These are phyloP conservation scores for Mycena galericulata DNA, from an alignment of 768 basidiomycete genomes.

Conservation along the genomic window DNA sequence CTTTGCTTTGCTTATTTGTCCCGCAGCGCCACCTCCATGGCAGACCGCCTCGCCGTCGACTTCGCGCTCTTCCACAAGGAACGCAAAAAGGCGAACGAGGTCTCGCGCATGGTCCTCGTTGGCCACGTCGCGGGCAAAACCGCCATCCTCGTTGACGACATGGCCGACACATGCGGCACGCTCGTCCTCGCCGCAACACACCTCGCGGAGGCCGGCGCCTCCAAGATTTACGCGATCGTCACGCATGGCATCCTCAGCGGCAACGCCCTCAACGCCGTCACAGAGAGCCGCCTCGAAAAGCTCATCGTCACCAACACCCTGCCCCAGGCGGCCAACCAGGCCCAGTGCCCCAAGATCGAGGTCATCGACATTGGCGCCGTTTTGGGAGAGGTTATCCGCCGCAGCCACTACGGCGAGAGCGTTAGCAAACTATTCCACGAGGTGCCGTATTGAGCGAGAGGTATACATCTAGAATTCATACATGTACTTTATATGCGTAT, in stretches of 20 bases:
- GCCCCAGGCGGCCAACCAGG: conserved; percentile 86
- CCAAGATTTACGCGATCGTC: conserved; percentile 90
- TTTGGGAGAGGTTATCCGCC: conserved; percentile 94
- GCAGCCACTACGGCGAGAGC: conserved; percentile 98
- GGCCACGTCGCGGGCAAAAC: conserved; percentile 93
- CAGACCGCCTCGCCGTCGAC: conserved; percentile 94
- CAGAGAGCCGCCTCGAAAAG: conserved; percentile 85
- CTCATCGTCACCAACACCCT: conserved; percentile 98
- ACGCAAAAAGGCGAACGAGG: conserved; percentile 95
- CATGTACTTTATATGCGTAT: neutral
- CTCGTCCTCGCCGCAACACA: conserved; percentile 92
- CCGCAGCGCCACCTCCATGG: conserved; percentile 93
- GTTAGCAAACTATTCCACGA: conserved; percentile 91
- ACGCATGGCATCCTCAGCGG: conserved; percentile 97
- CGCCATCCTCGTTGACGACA: conserved; percentile 97
- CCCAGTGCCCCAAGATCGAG: conserved; percentile 82
- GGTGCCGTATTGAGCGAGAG: conserved; percentile 92
- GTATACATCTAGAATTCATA: too few relatives aligned
- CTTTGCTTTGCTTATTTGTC: conserved; percentile 24
- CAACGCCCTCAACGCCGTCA: conserved; percentile 81
- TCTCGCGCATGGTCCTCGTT: conserved; percentile 95
- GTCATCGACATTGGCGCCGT: conserved; percentile 96
- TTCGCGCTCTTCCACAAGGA: conserved; percentile 99
- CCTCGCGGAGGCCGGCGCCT: conserved; percentile 89
- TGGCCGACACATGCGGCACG: conserved; percentile 98